Percentiles rank a stretch among this genome's conserved stretches.
These are phyloP conservation scores for Isoetes taiwanensis DNA, from an alignment of 75 land plant species.

Conservation along the genomic window DNA sequence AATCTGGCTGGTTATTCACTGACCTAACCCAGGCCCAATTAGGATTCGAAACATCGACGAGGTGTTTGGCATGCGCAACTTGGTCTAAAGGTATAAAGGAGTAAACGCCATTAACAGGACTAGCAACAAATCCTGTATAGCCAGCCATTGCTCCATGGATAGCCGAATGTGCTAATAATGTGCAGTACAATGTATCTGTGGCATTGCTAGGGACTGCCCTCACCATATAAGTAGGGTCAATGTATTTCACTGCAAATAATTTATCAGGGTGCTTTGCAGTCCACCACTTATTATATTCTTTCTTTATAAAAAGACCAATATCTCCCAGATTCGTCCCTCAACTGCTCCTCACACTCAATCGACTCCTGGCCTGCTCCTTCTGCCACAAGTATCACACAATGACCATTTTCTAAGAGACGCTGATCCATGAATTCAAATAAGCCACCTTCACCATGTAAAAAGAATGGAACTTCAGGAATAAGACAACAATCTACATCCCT, in stretches of 20 bases:
- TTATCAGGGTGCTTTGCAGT: constrained; percentile 39
- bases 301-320: constrained; percentile 51
- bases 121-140: constrained; percentile 59
- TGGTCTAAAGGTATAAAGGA: constrained; percentile 53
- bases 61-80: constrained; percentile 40
- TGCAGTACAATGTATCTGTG: constrained; percentile 60
- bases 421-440: constrained; percentile 51
- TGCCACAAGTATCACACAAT: constrained; percentile 64
- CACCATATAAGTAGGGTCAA: constrained; percentile 91
- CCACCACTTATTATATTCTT: constrained; percentile 72
- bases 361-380: constrained; percentile 74
- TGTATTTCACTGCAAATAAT: constrained; percentile 70
- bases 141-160: constrained; percentile 83
- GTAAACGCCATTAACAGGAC: constrained; percentile 58
- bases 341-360: too few relatives aligned
- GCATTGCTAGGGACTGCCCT: constrained; percentile 76
- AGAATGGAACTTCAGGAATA: constrained; percentile 59
- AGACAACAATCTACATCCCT: constrained; percentile 71
- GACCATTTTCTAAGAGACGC: constrained; percentile 44
- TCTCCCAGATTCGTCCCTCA: constrained; percentile 68
- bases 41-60: constrained; percentile 41
- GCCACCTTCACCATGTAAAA: constrained; percentile 56
- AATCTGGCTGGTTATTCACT: constrained; percentile 72
- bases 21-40: constrained; percentile 84
- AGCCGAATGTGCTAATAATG: constrained; percentile 62